Percentiles rank a stretch among this genome's conserved stretches.
These are phyloP conservation scores for Ampelomyces quisqualis DNA, from an alignment of 2,329 filamentous ascomycete genomes.

Conservation along the genomic window DNA sequence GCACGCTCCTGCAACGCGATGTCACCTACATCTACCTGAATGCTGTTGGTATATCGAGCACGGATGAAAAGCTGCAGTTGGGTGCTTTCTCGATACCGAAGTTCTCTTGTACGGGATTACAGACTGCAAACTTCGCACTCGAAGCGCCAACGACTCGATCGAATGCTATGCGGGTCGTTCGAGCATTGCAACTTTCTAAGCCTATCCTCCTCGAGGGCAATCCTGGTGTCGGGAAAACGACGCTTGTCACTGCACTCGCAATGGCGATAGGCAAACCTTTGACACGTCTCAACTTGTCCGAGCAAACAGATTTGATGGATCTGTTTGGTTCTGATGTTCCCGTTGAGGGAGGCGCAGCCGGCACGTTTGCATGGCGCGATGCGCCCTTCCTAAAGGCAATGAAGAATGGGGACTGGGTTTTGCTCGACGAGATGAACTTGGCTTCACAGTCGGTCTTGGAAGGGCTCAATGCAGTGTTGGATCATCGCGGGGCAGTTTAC, in stretches of 20 bases:
- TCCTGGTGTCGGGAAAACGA: conserved; percentile 98
- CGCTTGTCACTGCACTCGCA: conserved; percentile 82
- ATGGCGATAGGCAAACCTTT: conserved; percentile 76
- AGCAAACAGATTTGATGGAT: conserved; percentile 97
- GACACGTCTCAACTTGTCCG: conserved; percentile 93
- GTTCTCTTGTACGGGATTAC: conserved; percentile 45
- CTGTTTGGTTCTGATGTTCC: conserved; percentile 96
- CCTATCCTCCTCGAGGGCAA: conserved; percentile 94
- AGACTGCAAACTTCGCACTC: conserved; percentile 70
- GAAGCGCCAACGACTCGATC: conserved; percentile 84
- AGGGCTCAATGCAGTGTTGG: conserved; percentile 92
- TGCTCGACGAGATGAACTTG: conserved; percentile 98
- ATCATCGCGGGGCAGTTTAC: conserved; percentile 94
- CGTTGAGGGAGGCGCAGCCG: conserved; percentile 85
- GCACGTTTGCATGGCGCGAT: conserved; percentile 92
- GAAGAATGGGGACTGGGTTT: conserved; percentile 94
- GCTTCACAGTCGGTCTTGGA: conserved; percentile 96
- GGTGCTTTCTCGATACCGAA: conserved; percentile 72
- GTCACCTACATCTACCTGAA: conserved; percentile 65
- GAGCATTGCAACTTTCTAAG: conserved; percentile 84
- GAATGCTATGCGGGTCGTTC: conserved; percentile 87
- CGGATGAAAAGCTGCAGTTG: conserved; percentile 60
- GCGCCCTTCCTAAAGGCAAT: conserved; percentile 94
- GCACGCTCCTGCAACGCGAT: conserved; percentile 64
- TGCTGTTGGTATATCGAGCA: conserved; percentile 59